phyloP scores from a whole-genome alignment of 306 rosid species.

The Vigna radiata region DNA sequence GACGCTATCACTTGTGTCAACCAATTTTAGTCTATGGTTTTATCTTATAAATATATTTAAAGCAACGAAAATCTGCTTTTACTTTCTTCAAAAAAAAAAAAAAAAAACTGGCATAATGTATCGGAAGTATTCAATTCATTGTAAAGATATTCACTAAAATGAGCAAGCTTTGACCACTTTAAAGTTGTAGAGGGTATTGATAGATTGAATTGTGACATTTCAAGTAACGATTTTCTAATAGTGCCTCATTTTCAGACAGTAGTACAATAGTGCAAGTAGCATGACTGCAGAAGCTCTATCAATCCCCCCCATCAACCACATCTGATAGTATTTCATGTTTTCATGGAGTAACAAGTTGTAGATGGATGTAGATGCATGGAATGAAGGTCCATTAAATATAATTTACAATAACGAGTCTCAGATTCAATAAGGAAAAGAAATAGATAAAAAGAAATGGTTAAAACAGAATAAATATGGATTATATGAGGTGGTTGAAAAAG shows the following conservation, averaged over 20 bases:
- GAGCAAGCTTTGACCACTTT: constrained; percentile 14
- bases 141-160: neutral
- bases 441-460: neutral
- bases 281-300: neutral
- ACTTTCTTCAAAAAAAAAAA: neutral
- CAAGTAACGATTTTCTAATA: neutral
- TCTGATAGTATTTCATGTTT: neutral
- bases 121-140: neutral
- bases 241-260: neutral
- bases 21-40: neutral
- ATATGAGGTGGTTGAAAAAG: neutral
- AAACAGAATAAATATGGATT: neutral
- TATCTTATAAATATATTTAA: neutral
- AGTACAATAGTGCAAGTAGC: neutral
- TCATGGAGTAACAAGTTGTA: neutral
- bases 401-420: neutral
- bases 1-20: no score
- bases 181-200: neutral
- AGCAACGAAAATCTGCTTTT: neutral
- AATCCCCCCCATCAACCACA: constrained; percentile 1
- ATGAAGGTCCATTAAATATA: neutral
- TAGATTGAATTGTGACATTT: neutral
- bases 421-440: constrained; percentile 1
- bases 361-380: constrained; percentile 2
- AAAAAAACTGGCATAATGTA: neutral